Evolutionary conservation across 1,284 basidiomycete species (phyloP), one percentile per base, ranked within the genome.

Genomic region (Sutorius eximius): DNA sequence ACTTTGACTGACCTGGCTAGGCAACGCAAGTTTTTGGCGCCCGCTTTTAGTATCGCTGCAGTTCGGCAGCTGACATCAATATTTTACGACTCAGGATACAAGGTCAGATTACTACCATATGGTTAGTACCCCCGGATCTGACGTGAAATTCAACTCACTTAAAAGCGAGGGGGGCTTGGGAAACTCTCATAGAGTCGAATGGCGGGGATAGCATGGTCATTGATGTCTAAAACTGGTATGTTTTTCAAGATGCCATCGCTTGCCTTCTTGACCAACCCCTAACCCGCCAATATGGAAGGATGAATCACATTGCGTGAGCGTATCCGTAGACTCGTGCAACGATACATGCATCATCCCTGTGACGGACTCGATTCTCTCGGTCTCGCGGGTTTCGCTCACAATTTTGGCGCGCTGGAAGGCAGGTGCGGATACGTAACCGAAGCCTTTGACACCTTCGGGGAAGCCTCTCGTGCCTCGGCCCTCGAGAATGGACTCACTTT

Each of bases 111-210:
- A 24, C 22, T 24, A 24, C 22, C 22, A 24, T 24, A 24, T 24
- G 22, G 22, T 5, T 24, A 5, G 22, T 24, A 24, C 5, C 5
- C 22, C 22, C 22, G 22, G 22, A 24, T 5, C 22, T 24, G 22
- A 24, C 5, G 22, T 24, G 22, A 24, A 44, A 6, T 5, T 16
- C 32, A 20, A 51, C 29, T 16, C 30, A n/a, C 36, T 5, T 36
- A 5, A 24, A 56, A 51, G 80, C 63, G 78, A 58, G 82, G 77
- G 68, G 60, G 61, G 63, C 65, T 12, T 85, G 82, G 82, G 81
- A 84, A 44, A 59, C 65, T 9, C 60, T 73, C 16, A 56, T 83
- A 2, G 75, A 77, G 22, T 60, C 72, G 0, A 61, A 54, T 12
- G 73, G 67, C 37, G 66, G 67, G 13, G 60, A 57, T 0, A 18